Base-by-base conservation (phyloP, 192 early-diverging fungal species). In the Backusella parvicylindrica region DNA sequence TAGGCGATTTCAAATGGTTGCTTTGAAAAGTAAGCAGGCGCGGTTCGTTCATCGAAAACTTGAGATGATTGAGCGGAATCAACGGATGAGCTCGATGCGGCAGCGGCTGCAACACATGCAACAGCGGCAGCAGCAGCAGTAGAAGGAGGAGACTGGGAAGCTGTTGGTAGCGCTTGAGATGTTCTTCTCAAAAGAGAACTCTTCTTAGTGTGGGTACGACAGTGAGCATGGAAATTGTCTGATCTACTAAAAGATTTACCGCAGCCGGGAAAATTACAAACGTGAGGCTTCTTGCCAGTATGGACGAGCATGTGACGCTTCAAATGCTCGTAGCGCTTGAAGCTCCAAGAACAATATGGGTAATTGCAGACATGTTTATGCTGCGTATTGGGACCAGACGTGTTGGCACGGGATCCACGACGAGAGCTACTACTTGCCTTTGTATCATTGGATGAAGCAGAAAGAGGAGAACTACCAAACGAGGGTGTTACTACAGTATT, bases 241-340 rank as follows among this genome's bases (percentile, higher is more conserved):
- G 91, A 92, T 71, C 92, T 88, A 70, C 90, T 92, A 75, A 95
- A 95, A 7, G 83, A 86, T 81, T 94, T 94, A 76, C 90, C 91
- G 76, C 94, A 95, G 66, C 89, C 90, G 40, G 89, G 83, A 79
- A 85, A 86, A 49, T 84, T 82, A 79, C 92, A 93, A 49, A 84
- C 79, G 82, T 91, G 89, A 53, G 92, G 91, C 56, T 89, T 83
- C 72, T 92, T 91, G 49, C 92, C 92, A 43, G 93, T 91, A 76
- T 94, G 93, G 1, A 90, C 91, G 68, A 93, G 84, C 86, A 91
- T 87, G 75, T 94, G 94, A 47, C 93, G 89, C 66, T 91, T 93
- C 30, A 95, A 82, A 72, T 95, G 94, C 75, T 94, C 92, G 56
- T 89, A 93, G 26, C 92, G 84, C 80, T 94, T 94, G 79, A 95